These are phyloP conservation scores for Trametes punicea DNA, from an alignment of 768 basidiomycete genomes.

Conservation along the genomic window DNA sequence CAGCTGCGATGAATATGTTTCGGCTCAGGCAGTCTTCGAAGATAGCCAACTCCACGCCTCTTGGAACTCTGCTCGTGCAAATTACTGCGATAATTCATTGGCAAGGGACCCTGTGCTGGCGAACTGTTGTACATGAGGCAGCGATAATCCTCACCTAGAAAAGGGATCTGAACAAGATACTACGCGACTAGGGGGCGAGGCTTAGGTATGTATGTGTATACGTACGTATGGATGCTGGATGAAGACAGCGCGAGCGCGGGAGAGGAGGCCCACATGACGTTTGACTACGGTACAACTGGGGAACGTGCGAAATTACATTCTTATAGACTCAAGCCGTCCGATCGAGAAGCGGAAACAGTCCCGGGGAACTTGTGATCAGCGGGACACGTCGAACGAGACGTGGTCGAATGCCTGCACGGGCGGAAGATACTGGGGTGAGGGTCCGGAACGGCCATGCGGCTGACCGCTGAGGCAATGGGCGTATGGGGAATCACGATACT, in stretches of 20 bases:
- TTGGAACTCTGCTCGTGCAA: too few relatives aligned
- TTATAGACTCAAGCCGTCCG: neutral
- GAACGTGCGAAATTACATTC: slow-evolving; percentile 8
- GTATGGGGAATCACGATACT: slow-evolving; percentile 5
- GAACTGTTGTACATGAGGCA: neutral
- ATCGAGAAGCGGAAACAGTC: neutral
- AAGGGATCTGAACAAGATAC: neutral
- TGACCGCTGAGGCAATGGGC: neutral
- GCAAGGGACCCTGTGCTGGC: neutral
- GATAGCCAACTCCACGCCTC: too few relatives aligned
- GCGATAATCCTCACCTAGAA: neutral
- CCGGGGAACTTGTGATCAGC: neutral
- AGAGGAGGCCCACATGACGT: neutral
- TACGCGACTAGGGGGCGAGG: neutral
- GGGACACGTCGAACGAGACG: slow-evolving; percentile 6
- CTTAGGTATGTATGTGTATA: neutral
- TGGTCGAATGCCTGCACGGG: slow-evolving; percentile 6
- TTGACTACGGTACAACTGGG: slow-evolving; percentile 1
- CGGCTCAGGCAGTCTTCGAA: too few relatives aligned
- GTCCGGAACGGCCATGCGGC: neutral
- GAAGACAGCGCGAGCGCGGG: neutral
- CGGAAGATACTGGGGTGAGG: slow-evolving; percentile 3
- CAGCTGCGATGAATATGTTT: too few relatives aligned
- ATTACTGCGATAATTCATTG: too few relatives aligned
- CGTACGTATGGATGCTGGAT: neutral